Conservation (phyloP, 1,284 basidiomycete species). For the Cutaneotrichosporon cyanovorans region DNA sequence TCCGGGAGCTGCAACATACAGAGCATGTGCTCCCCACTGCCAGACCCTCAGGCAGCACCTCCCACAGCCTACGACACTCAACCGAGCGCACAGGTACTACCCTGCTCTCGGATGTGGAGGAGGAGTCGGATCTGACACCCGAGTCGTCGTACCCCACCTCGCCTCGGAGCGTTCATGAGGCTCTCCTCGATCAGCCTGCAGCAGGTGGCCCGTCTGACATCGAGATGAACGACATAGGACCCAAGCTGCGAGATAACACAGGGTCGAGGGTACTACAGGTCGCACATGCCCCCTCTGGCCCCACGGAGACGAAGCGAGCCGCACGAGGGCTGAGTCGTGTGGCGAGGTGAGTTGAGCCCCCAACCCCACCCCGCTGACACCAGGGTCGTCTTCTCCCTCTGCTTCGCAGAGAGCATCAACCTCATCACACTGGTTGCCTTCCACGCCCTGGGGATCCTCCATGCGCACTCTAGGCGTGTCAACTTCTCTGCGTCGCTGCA, state of each 20-base stretch:
- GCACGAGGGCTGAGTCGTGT: constrained; percentile 35
- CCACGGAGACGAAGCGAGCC: constrained; percentile 25
- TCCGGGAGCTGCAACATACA: constrained; percentile 34
- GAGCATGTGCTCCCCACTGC: constrained; percentile 17
- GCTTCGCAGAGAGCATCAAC: constrained; percentile 43
- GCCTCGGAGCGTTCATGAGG: not conserved
- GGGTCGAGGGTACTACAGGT: constrained; percentile 26
- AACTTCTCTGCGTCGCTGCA: constrained; percentile 44
- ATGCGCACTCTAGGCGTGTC: constrained; percentile 36
- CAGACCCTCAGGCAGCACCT: not conserved
- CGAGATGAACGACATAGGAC: constrained; percentile 24
- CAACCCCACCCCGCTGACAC: not conserved
- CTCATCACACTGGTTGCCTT: constrained; percentile 43
- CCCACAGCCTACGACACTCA: not conserved
- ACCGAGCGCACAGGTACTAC: not conserved
- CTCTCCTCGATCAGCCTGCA: too few species aligned
- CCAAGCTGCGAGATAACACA: constrained; percentile 24
- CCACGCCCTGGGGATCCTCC: constrained; percentile 35
- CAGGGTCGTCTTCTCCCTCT: constrained; percentile 41
- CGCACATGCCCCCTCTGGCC: constrained; percentile 18
- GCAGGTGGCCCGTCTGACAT: constrained; percentile 3
- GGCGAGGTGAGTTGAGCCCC: constrained; percentile 22
- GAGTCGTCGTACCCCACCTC: not conserved
- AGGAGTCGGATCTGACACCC: constrained; percentile 8
- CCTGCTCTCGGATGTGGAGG: constrained; percentile 11